A percentile compares a stretch with the other conserved stretches of the same genome.
These are phyloP conservation scores for Infundibulicybe gibba DNA, from an alignment of 768 basidiomycete genomes.

Conservation along the genomic window DNA sequence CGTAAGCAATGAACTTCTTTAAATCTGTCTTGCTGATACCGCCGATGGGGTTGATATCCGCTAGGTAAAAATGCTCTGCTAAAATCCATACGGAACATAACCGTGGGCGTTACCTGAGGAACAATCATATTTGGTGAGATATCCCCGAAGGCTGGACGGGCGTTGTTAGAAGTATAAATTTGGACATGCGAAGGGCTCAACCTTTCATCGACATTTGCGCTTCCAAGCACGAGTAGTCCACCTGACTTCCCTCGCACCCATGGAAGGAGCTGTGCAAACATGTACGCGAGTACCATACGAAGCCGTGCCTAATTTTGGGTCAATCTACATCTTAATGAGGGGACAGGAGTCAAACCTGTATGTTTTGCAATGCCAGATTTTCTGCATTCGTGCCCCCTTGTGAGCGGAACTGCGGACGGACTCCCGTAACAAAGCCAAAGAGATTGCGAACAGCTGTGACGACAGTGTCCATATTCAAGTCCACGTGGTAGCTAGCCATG, in stretches of 20 bases:
- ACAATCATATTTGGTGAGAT: slow-evolving; percentile 97
- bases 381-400: slow-evolving; percentile 87
- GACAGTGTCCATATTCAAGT: slow-evolving; percentile 93
- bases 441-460: slow-evolving; percentile 82
- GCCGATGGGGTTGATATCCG: slow-evolving; percentile 98
- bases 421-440: slow-evolving; percentile 76
- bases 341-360: slow-evolving; percentile 55
- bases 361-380: slow-evolving; percentile 96
- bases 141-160: slow-evolving; percentile 79
- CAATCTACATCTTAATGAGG: not conserved
- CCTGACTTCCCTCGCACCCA: slow-evolving; percentile 85
- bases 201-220: slow-evolving; percentile 99
- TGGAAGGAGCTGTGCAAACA: slow-evolving; percentile 93
- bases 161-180: not conserved
- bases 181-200: slow-evolving; percentile 18
- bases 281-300: slow-evolving; percentile 91
- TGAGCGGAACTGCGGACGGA: slow-evolving; percentile 63
- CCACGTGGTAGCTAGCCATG: slow-evolving; percentile 76
- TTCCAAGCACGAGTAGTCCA: slow-evolving; percentile 91
- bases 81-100: not conserved
- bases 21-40: slow-evolving; percentile 97
- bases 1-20: slow-evolving; percentile 92
- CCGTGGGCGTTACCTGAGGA: slow-evolving; percentile 64
- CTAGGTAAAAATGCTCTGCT: slow-evolving; percentile 30
- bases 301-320: slow-evolving; percentile 63